These are phyloP conservation scores for Seminavis robusta DNA, from an alignment of 108 stramenopile species.

Conservation along the genomic window DNA sequence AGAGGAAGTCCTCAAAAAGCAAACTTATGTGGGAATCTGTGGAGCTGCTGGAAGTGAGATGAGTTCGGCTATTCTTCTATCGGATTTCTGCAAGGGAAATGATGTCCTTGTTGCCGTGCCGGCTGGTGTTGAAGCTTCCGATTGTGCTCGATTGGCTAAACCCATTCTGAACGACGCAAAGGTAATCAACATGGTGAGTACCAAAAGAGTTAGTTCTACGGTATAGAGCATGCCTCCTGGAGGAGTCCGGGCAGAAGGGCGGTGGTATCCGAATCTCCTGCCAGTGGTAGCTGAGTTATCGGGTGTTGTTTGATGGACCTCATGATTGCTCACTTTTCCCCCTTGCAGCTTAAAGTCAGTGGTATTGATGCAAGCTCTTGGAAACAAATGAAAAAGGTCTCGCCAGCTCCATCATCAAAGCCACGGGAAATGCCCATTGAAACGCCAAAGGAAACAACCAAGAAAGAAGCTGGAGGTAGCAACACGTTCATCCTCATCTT, in stretches of 20 bases:
- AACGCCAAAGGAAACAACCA: neutral
- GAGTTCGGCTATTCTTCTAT: constrained; percentile 20
- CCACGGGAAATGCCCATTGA: neutral
- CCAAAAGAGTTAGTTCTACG: neutral
- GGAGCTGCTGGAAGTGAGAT: constrained; percentile 29
- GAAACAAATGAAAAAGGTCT: neutral
- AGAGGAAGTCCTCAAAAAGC: constrained; percentile 46
- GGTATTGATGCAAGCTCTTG: constrained; percentile 16
- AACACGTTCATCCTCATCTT: constrained; percentile 1
- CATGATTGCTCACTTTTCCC: neutral
- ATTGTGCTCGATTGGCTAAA: constrained; percentile 46
- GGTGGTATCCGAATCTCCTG: too few relatives aligned
- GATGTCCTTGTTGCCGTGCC: constrained; percentile 75
- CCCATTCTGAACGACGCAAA: constrained; percentile 71
- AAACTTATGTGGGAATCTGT: constrained; percentile 33
- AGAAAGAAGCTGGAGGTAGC: neutral
- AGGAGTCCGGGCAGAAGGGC: too few relatives aligned
- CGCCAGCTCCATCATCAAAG: neutral
- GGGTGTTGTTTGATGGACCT: neutral
- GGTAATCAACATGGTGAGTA: constrained; percentile 72
- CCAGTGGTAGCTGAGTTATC: neutral
- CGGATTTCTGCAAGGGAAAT: constrained; percentile 43
- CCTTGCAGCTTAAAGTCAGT: constrained; percentile 15
- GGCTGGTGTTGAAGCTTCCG: constrained; percentile 37
- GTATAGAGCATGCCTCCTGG: neutral